Base-by-base conservation (phyloP, 352 stramenopile species). In the Phytopythium helicoides region DNA sequence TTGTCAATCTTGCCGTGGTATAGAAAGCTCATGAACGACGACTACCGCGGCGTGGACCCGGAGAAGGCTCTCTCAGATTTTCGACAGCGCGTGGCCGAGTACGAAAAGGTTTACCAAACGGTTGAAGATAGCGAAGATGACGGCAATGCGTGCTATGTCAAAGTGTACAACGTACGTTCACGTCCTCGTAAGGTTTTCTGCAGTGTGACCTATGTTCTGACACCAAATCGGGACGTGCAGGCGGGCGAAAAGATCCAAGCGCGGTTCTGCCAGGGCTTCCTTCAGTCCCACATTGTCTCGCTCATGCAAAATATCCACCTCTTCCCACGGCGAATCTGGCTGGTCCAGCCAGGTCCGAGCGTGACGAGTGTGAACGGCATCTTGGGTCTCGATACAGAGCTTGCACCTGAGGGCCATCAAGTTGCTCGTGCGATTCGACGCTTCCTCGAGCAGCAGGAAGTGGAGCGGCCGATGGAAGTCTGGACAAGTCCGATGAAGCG, bases 221-320 rank as follows among this genome's bases (percentile, higher is more conserved):
- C 44, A 37, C 16, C 58, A 15, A 39, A 15, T n/a, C 23, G n/a
- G 15, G 1, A 40, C 10, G 19, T 15, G 10, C 48, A 77, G 68
- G 83, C 81, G 26, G 92, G 92, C 14, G 87, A 96, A 58, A 97
- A 97, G 70, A 94, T 98, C 58, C 75, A 94, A 49, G 84, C 85
- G 34, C 76, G 89, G 15, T 88, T 81, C 56, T 94, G 87, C 56
- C 78, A 94, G 56, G 86, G 84, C 23, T 95, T 94, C 60, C 46
- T 96, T 18, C 81, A 93, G 55, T 91, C 76, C 54, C 85, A 96
- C 64, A 82, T 94, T 51, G 81, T 95, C 53, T 95, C 81, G 33
- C 75, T 96, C 21, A 47, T 94, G 21, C 66, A 93, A 73, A 98
- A 98, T 58, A 96, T 97, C 58, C 92, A 98, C 62, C 74, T 98